Base-by-base conservation (phyloP, 2,329 filamentous ascomycete species). In the Beauveria australis region DNA sequence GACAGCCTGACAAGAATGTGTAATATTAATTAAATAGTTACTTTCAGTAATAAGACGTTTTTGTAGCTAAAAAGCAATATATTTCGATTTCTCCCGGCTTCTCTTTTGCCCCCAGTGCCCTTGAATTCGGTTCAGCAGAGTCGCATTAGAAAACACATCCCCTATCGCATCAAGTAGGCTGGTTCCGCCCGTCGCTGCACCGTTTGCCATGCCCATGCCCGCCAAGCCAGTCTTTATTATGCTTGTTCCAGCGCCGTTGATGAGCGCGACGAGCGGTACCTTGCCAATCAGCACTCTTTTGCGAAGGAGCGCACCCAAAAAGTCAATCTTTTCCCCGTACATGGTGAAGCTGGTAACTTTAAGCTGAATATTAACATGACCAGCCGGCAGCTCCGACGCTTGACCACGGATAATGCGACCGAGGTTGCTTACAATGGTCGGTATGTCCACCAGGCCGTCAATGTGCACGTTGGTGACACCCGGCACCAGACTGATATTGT, bases 251-350 rank as follows among this genome's bases (percentile, higher is more conserved):
- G 55, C 55, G 2, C 55, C 55, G 12, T 58, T 58, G 46, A 58
- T 48, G 18, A 58, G 55, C 33, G 55, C 14, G 10, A 58, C 33
- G 9, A 58, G 33, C 46, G 55, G 55, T 3, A 58, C 16, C 33
- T 51, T 49, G 44, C 12, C 46, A 18, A 14, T 6, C 33, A 58
- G 46, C 55, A 47, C 44, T 24, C 47, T 43, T 49, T 26, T 58
- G 22, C 37, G 48, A 3, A 58, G 55, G 2, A 58, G 47, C 37
- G 55, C 19, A 3, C 37, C 46, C 46, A 58, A 43, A 24, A 58
- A 58, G 8, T 58, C 55, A 18, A 58, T 58, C 12, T 37, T 49
- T n/a, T 58, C 47, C 4, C 55, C 55, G 46, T 58, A 12, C 55
- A 58, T 58, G 8, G 46, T 58, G 26, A 58, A 58, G 10, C 46